Base-by-base conservation (phyloP, 257 asterid genomes). In the Echium plantagineum region DNA sequence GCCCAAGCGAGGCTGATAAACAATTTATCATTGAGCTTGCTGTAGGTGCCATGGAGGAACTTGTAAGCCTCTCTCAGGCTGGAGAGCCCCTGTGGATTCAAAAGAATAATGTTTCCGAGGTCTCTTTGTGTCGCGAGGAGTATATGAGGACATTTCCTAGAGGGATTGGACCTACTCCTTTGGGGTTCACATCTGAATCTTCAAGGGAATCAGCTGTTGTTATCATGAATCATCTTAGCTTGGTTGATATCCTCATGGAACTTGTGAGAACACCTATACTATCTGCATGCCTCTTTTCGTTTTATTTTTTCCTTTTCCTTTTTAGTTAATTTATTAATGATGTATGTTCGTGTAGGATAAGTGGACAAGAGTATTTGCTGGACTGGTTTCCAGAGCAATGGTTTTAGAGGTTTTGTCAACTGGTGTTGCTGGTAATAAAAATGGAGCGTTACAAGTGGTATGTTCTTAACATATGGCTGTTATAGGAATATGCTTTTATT, bases 121-220 rank as follows among this genome's bases (percentile, higher is more conserved):
- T 80, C 79, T 52, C 68, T 0, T 22, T 93, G 63, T 67, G 71
- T 19, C 96, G 86, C 56, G 96, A 89, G 15, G 97, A 93, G 73
- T 93, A 93, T 15, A 42, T 77, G 8, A 55, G 90, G 65, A 69
- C 78, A 3, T 86, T 93, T 68, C 94, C 97, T 30, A 81, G 95
- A 18, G 97, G 99, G n/a, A 86, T 93, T 12, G 99, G 96, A 60
- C 97, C 96, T 0, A 89, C 83, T 60, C 85, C 94, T 0, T 35
- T 83, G 74, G 96, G 97, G 15, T 71, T 84, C 72, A 83, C 77
- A 66, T 78, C 97, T 12, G 99, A 93, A 75, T 97, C 97, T 1
- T 89, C 99, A 0, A 62, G 96, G 9, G 96, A 86, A 69, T 75
- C 99, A 0, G 77, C 91, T 57, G 97, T 93, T 31, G 96, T 93